Conservation (phyloP, 2,329 filamentous ascomycete genomes). For the Grosmannia penicillata region DNA sequence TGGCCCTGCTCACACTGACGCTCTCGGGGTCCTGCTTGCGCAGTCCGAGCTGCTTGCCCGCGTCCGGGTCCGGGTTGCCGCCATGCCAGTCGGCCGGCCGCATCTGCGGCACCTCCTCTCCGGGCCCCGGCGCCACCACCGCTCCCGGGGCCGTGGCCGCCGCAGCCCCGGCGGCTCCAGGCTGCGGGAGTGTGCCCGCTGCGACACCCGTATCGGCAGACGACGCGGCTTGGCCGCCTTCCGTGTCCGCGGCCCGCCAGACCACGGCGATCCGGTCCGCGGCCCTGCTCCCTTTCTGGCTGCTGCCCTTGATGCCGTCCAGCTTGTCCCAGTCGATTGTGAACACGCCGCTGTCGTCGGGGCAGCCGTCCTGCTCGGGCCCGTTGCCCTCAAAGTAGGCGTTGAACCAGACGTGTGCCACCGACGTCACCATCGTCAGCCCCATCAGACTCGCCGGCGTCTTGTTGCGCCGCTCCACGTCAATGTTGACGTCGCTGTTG, state of each 20-base stretch:
- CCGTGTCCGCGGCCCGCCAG: constrained; percentile 44
- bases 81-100: constrained; percentile 64
- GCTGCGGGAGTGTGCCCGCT: too few relatives aligned
- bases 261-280: constrained; percentile 75
- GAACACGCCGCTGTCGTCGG: constrained; percentile 52
- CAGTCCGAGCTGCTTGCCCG: constrained; percentile 53
- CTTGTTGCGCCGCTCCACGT: constrained; percentile 74
- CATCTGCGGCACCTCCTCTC: constrained; percentile 55
- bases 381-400: constrained; percentile 77
- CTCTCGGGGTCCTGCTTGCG: constrained; percentile 50
- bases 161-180: too few relatives aligned
- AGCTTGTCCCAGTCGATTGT: constrained; percentile 50
- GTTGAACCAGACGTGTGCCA: constrained; percentile 97
- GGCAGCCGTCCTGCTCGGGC: constrained; percentile 48
- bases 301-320: constrained; percentile 89
- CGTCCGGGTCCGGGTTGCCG: constrained; percentile 27
- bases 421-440: constrained; percentile 77
- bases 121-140: too few relatives aligned
- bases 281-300: constrained; percentile 64
- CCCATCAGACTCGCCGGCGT: constrained; percentile 56
- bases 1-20: constrained; percentile 55
- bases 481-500: constrained; percentile 78
- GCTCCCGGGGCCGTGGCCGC: too few relatives aligned
- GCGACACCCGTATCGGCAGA: too few relatives aligned
- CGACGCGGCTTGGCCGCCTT: constrained; percentile 8